These are phyloP conservation scores for Fusarium sp. DNA, from an alignment of 2,329 filamentous ascomycete genomes.

Conservation along the genomic window DNA sequence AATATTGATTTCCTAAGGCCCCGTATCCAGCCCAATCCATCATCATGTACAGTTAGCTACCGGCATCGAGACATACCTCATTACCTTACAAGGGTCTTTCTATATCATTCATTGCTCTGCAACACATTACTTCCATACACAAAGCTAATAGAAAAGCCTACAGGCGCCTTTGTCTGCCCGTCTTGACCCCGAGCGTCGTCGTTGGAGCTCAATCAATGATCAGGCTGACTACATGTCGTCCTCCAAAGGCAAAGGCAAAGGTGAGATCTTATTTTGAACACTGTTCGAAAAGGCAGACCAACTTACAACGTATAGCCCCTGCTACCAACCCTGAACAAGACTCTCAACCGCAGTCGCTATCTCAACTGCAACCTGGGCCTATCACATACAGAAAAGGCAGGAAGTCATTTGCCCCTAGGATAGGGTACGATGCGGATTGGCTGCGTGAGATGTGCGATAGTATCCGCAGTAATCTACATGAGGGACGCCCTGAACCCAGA, in stretches of 20 bases:
- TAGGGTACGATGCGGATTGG: constrained; percentile 31
- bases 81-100: background rate
- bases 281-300: background rate
- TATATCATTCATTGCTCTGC: background rate
- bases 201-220: constrained; percentile 28
- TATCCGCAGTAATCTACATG: constrained; percentile 52
- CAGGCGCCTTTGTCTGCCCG: constrained; percentile 35
- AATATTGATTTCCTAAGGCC: background rate
- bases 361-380: constrained; percentile 2
- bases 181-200: constrained; percentile 14
- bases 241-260: constrained; percentile 18
- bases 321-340: constrained; percentile 18
- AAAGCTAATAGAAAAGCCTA: constrained; percentile 17
- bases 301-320: constrained; percentile 37
- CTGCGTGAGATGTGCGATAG: constrained; percentile 57
- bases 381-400: constrained; percentile 3
- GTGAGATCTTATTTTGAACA: constrained; percentile 19
- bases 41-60: background rate
- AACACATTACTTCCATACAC: background rate
- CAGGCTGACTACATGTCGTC: constrained; percentile 32
- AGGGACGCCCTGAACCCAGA: constrained; percentile 50
- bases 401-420: constrained; percentile 3
- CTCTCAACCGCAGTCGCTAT: background rate
- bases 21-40: constrained; percentile 1
- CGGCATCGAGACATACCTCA: background rate